phyloP scores from a whole-genome alignment of 2,329 filamentous ascomycete species.

The Lachnellula hyalina region DNA sequence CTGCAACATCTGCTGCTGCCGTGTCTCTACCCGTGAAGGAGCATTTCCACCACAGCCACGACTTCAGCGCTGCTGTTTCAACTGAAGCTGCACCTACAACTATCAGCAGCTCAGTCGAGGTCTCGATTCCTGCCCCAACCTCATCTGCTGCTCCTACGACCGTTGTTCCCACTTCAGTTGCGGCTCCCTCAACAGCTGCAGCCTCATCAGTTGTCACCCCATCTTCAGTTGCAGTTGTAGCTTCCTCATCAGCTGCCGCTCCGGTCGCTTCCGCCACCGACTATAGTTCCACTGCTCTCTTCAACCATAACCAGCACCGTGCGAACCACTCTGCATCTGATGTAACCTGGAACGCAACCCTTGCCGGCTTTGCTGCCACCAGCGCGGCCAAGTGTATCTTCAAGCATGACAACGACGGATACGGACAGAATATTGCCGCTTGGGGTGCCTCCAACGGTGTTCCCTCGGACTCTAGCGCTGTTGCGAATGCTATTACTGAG shows the following conservation, averaged over 20 bases:
- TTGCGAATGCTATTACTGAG: constrained; percentile 67
- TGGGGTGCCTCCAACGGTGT: constrained; percentile 41
- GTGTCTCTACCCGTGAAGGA: too few relatives aligned
- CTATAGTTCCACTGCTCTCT: constrained; percentile 14
- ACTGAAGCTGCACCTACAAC: background rate
- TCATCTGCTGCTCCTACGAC: background rate
- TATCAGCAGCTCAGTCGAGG: background rate
- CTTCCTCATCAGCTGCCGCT: constrained; percentile 14
- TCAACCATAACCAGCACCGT: constrained; percentile 79
- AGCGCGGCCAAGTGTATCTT: constrained; percentile 67
- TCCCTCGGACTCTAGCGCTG: constrained; percentile 48
- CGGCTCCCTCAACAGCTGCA: constrained; percentile 8
- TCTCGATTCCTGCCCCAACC: background rate
- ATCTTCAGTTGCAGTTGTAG: background rate
- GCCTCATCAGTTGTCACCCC: background rate
- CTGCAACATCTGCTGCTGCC: too few relatives aligned
- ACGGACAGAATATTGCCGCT: constrained; percentile 90
- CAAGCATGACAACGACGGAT: constrained; percentile 66
- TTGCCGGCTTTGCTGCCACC: constrained; percentile 57
- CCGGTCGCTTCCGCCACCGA: constrained; percentile 14
- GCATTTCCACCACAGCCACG: too few relatives aligned
- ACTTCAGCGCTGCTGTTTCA: background rate
- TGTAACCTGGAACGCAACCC: constrained; percentile 59
- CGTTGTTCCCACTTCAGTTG: constrained; percentile 14
- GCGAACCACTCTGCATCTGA: constrained; percentile 67